Conservation (phyloP, 2,329 filamentous ascomycete species). For the Penicillium sp. region DNA sequence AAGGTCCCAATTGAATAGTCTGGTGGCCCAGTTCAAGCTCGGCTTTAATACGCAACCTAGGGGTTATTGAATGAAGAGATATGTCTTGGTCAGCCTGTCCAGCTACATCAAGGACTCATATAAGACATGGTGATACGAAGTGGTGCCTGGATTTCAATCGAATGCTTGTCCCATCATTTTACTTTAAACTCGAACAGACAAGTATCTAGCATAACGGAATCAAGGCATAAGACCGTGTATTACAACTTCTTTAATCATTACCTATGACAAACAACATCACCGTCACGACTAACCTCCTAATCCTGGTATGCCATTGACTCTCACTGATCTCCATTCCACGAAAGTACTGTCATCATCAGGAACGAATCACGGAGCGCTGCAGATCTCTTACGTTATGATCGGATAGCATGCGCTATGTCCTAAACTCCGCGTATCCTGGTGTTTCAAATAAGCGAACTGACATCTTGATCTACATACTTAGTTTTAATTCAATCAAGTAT, state of each 20-base stretch:
- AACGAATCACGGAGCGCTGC: background rate
- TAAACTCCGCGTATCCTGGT: too few relatives aligned
- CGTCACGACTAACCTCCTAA: background rate
- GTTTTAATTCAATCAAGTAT: too few relatives aligned
- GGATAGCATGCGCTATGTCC: too few relatives aligned
- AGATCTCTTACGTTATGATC: too few relatives aligned
- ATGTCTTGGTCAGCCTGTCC: background rate
- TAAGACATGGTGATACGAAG: background rate
- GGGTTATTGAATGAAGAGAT: background rate
- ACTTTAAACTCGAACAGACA: too few relatives aligned
- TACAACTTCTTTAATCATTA: background rate
- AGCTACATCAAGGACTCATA: background rate
- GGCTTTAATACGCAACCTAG: conserved; percentile 26
- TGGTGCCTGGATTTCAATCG: background rate
- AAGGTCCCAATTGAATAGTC: background rate
- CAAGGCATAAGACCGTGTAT: background rate
- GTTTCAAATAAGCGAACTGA: too few relatives aligned
- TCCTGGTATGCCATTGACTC: background rate
- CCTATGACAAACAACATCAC: background rate
- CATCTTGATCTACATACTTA: too few relatives aligned
- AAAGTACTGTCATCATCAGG: background rate
- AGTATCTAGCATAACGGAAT: background rate
- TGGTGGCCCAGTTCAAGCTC: too few relatives aligned
- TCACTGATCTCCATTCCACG: background rate
- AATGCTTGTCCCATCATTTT: too few relatives aligned